Evolutionary conservation across 2,329 filamentous ascomycete species (phyloP), one percentile per base, ranked within the genome.

Genomic region (Coniochaeta ligniaria): DNA sequence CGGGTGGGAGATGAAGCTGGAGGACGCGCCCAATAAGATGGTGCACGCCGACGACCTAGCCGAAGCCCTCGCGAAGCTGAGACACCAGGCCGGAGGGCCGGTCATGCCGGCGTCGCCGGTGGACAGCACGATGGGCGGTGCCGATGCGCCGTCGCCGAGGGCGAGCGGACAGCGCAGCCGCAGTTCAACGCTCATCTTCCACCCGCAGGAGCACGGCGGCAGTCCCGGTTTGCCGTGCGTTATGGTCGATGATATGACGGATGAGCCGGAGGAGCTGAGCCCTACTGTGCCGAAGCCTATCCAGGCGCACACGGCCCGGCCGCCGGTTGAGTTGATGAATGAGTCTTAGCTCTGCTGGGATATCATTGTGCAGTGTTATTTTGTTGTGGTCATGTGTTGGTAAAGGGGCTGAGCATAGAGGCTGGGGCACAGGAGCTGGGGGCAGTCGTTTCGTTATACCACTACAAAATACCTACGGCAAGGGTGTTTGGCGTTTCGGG

Each of bases 21-120:
- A 90, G 72, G 86, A 86, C 65, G 86, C 86, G 5, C 87, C 87
- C 61, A 90, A 90, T 72, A 88, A 87, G 74, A 79, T 82, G 68
- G 85, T 89, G 28, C 85, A 89, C 68, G 85, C 87, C 47, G 85
- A 89, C 61, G 87, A 90, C 70, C 77, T 90, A 28, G 86, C 86
- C 20, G 83, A 86, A 59, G 87, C 87, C 1, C 75, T 90, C 50
- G 82, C 85, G 14, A 85, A 83, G 73, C 74, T 90, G 63, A 81
- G 83, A 69, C 80, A 85, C 65, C 73, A 74, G 22, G 56, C 56
- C 16, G 54, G 26, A 62, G 64, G 64, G 33, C 64, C 66, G 2
- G 50, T 33, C 24, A 24, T 57, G 52, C 72, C 72, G 20, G 55
- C 73, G 54, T 72, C 70, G 52, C 63, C 62, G 14, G 61, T 63